Conservation (phyloP, 116 monocot genomes). For the Dioscorea cayenensis region DNA sequence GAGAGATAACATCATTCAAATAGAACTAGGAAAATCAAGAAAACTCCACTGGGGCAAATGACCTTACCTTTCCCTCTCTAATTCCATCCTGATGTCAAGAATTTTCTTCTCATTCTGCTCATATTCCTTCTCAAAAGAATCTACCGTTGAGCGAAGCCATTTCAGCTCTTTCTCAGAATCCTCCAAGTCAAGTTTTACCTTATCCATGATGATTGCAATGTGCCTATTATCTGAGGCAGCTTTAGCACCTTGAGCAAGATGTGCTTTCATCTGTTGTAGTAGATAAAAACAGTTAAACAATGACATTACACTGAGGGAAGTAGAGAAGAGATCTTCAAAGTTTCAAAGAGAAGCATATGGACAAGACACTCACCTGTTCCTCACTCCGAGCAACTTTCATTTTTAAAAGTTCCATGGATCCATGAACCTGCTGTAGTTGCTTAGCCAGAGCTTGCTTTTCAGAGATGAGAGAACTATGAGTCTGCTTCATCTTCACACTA, state of each 20-base stretch:
- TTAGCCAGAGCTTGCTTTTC: conserved; percentile 65
- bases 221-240: conserved; percentile 53
- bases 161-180: conserved; percentile 80
- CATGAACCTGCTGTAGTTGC: conserved; percentile 65
- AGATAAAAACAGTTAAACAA: background rate
- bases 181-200: conserved; percentile 47
- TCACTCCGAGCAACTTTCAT: conserved; percentile 53
- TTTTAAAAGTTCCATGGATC: conserved; percentile 50
- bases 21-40: too few species aligned
- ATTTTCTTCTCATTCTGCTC: conserved; percentile 61
- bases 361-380: conserved; percentile 56
- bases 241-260: conserved; percentile 61
- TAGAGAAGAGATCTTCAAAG: background rate
- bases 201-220: conserved; percentile 44
- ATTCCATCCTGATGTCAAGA: conserved; percentile 37
- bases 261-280: conserved; percentile 63
- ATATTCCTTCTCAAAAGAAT: conserved; percentile 58
- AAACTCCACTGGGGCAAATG: background rate
- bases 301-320: background rate
- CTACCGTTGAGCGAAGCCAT: conserved; percentile 59
- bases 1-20: too few species aligned
- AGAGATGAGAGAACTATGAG: conserved; percentile 52
- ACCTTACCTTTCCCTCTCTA: conserved; percentile 70
- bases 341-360: background rate
- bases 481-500: conserved; percentile 92